phyloP scores from a whole-genome alignment of 495 filamentous ascomycete species.

The Chaetomium fimeti region DNA sequence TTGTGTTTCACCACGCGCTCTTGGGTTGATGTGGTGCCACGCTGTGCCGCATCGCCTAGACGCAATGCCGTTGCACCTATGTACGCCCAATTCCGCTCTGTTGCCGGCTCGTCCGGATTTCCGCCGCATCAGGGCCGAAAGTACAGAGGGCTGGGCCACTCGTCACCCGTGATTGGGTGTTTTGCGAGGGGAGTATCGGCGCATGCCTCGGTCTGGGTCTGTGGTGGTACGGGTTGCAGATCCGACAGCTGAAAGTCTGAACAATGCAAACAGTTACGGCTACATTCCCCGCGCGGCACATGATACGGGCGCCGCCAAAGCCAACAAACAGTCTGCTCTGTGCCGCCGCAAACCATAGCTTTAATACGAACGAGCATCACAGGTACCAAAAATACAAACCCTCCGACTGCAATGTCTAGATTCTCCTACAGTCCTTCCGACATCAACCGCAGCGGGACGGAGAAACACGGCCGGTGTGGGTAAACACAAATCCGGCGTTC shows the following conservation, averaged over 20 bases:
- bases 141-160: not conserved
- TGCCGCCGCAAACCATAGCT: not conserved
- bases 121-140: not conserved
- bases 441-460: too few relatives aligned
- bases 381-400: not conserved
- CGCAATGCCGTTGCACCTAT: not conserved
- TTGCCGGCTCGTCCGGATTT: not conserved
- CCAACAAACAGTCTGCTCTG: not conserved
- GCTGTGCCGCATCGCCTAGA: not conserved
- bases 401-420: not conserved
- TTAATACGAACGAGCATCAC: not conserved
- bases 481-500: too few relatives aligned
- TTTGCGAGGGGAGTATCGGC: not conserved
- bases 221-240: too few relatives aligned
- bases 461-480: too few relatives aligned
- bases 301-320: not conserved
- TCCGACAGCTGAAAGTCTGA: too few relatives aligned
- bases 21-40: not conserved
- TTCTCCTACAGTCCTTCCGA: too few relatives aligned
- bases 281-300: not conserved
- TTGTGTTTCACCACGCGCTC: not conserved
- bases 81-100: not conserved
- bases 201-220: not conserved
- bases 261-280: not conserved
- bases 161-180: not conserved